Evolutionary conservation across 805 yeast species (phyloP).

Genomic region (Hanseniaspora jakobsenii): DNA sequence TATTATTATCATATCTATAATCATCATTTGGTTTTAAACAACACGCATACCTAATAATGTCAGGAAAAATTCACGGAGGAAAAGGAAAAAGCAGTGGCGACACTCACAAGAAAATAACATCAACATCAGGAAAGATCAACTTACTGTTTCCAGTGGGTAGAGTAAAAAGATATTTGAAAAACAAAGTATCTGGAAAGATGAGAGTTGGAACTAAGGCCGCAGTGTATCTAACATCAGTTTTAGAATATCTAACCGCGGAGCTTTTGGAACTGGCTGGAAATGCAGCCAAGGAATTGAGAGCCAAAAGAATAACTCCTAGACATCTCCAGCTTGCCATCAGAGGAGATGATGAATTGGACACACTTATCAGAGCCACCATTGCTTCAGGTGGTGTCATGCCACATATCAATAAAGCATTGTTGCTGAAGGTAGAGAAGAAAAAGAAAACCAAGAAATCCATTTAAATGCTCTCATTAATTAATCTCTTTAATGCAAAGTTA

Average conservation of each 20-base stretch:
- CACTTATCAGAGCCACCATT: conserved; percentile 85
- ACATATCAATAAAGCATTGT: conserved; percentile 86
- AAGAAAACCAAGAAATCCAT: conserved; percentile 18
- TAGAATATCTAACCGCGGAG: conserved; percentile 96
- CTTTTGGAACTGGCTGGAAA: conserved; percentile 96
- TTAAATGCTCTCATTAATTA: too few relatives aligned
- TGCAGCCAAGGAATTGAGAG: conserved; percentile 98
- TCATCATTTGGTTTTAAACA: too few relatives aligned
- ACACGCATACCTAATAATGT: conserved; percentile 52
- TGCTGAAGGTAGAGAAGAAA: conserved; percentile 68
- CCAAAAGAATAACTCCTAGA: conserved; percentile 97
- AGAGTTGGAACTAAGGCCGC: conserved; percentile 99
- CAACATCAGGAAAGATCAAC: conserved; percentile 98
- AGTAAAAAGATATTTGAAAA: conserved; percentile 91
- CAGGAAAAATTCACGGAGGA: conserved; percentile 78
- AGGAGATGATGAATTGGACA: conserved; percentile 97
- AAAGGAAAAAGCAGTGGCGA: conserved; percentile 88
- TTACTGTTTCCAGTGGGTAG: conserved; percentile 99
- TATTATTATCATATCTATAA: too few relatives aligned
- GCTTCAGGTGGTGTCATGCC: conserved; percentile 99
- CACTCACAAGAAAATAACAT: conserved; percentile 88
- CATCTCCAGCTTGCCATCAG: conserved; percentile 97
- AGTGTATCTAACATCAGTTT: conserved; percentile 90
- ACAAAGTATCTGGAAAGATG: conserved; percentile 94
- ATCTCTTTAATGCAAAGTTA: too few relatives aligned